phyloP scores from a whole-genome alignment of 2,329 filamentous ascomycete genomes.

The Coniochaeta sp. region DNA sequence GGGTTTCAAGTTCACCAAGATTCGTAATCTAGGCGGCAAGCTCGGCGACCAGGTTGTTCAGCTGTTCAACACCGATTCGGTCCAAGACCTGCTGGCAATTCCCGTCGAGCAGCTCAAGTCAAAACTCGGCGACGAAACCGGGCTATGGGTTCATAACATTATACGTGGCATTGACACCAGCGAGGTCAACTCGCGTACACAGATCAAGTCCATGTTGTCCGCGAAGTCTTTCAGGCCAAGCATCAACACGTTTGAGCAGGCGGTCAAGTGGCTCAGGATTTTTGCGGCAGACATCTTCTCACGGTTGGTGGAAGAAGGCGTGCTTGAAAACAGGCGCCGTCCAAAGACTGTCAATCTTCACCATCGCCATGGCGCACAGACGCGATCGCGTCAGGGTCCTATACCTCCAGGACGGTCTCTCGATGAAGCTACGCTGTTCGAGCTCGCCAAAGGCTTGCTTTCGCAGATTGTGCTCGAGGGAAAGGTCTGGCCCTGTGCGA shows the following conservation, averaged over 20 bases:
- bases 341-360: constrained; percentile 83
- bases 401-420: constrained; percentile 72
- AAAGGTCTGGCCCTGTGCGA: constrained; percentile 82
- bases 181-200: constrained; percentile 83
- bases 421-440: constrained; percentile 65
- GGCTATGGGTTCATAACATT: constrained; percentile 75
- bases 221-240: constrained; percentile 89
- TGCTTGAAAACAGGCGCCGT: constrained; percentile 77
- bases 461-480: constrained; percentile 73
- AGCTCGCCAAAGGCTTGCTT: constrained; percentile 69
- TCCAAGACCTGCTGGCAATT: constrained; percentile 67
- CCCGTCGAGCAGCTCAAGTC: constrained; percentile 69
- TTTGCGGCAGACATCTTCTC: constrained; percentile 89
- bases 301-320: constrained; percentile 82
- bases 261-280: constrained; percentile 77
- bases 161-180: constrained; percentile 80
- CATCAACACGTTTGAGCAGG: constrained; percentile 73
- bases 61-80: constrained; percentile 72
- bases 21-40: constrained; percentile 91
- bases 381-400: constrained; percentile 64
- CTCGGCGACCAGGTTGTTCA: constrained; percentile 78
- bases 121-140: constrained; percentile 77
- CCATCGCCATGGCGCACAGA: constrained; percentile 67
- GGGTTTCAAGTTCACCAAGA: constrained; percentile 88
- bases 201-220: constrained; percentile 96